Evolutionary conservation across 2,329 filamentous ascomycete species (phyloP).

Genomic region (Achaetomium macrosporum): DNA sequence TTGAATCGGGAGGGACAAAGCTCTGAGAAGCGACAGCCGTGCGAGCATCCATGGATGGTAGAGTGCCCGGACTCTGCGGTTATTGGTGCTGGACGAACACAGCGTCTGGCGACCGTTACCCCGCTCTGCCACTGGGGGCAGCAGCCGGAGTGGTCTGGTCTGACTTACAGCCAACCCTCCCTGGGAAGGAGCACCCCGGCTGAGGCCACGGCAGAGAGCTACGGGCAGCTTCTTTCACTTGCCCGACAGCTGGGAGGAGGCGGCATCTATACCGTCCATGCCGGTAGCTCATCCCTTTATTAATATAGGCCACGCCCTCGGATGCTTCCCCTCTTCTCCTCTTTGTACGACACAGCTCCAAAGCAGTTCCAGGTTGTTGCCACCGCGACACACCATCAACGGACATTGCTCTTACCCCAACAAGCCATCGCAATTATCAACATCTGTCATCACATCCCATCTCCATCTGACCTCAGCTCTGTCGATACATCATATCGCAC

Average conservation of each 20-base stretch:
- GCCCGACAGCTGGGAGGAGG: constrained; percentile 5
- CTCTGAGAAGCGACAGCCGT: background rate
- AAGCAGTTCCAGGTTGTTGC: background rate
- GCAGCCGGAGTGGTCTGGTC: constrained; percentile 5
- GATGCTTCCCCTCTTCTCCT: constrained; percentile 14
- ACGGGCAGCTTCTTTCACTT: constrained; percentile 3
- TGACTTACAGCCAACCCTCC: background rate
- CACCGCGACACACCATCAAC: background rate
- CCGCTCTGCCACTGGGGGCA: constrained; percentile 20
- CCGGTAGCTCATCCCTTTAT: constrained; percentile 2
- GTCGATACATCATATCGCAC: background rate
- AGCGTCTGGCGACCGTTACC: constrained; percentile 20
- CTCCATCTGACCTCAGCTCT: background rate
- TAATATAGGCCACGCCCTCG: constrained; percentile 19
- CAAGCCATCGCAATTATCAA: background rate
- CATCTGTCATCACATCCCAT: too few relatives aligned
- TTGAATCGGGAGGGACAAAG: constrained; percentile 15
- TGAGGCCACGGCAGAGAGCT: too few relatives aligned
- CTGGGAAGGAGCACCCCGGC: background rate
- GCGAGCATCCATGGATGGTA: too few relatives aligned
- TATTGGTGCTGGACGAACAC: constrained; percentile 24
- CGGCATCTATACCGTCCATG: background rate
- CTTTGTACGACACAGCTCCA: constrained; percentile 15
- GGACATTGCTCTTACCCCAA: background rate
- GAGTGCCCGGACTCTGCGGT: constrained; percentile 17